These are phyloP conservation scores for Hippophae tibetana DNA, from an alignment of 306 rosid genomes.

Conservation along the genomic window DNA sequence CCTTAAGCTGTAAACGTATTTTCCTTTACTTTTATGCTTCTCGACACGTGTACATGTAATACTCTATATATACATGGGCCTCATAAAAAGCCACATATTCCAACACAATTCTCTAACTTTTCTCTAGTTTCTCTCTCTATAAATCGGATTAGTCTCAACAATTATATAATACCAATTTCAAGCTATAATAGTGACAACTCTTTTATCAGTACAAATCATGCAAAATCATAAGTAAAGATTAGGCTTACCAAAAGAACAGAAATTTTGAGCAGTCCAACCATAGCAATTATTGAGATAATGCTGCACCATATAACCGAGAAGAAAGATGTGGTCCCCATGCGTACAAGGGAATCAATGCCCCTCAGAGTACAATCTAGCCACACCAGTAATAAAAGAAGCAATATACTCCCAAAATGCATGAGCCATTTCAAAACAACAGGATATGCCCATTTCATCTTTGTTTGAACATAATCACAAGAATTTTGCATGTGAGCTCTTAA, in stretches of 20 bases:
- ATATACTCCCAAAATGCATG: constrained; percentile 49
- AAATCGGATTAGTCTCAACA: too few species aligned
- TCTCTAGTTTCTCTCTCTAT: too few species aligned
- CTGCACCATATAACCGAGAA: constrained; percentile 91
- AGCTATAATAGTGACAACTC: background rate
- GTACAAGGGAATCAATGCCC: constrained; percentile 80
- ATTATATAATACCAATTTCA: too few species aligned
- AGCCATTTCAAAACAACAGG: constrained; percentile 63
- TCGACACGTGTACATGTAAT: too few species aligned
- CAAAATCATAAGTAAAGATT: background rate
- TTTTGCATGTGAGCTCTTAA: constrained; percentile 22
- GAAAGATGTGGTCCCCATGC: constrained; percentile 86
- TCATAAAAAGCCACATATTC: too few species aligned
- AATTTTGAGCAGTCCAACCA: constrained; percentile 82
- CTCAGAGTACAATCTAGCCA: constrained; percentile 81
- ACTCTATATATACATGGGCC: too few species aligned
- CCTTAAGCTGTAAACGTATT: too few species aligned
- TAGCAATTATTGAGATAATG: constrained; percentile 62
- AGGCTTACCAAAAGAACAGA: constrained; percentile 64
- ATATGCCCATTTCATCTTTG: constrained; percentile 52
- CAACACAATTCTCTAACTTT: too few species aligned
- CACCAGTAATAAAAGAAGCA: constrained; percentile 62
- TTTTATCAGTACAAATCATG: background rate
- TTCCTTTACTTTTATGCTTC: too few species aligned
- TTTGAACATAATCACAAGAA: constrained; percentile 31